phyloP scores from a whole-genome alignment of 805 yeast genomes.

The Peterozyma xylosa region DNA sequence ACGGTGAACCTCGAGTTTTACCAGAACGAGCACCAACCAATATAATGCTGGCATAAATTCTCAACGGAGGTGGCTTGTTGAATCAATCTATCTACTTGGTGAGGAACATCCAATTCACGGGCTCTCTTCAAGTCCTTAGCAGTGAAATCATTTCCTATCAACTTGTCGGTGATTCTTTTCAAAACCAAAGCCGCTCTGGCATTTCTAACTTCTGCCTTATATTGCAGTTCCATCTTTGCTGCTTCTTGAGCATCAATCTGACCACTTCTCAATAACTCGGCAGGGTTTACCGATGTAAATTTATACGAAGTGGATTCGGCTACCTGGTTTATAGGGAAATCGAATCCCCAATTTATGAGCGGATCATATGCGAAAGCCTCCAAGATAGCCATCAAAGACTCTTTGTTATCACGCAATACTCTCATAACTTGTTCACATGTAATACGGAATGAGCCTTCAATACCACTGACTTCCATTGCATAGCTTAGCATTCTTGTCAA shows the following conservation, averaged over 20 bases:
- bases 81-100: slow-evolving; percentile 88
- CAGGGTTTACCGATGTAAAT: slow-evolving; percentile 61
- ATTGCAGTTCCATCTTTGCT: slow-evolving; percentile 58
- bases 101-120: slow-evolving; percentile 67
- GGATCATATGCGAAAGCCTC: slow-evolving; percentile 99
- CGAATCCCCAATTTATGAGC: slow-evolving; percentile 97
- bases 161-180: slow-evolving; percentile 83
- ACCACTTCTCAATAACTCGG: slow-evolving; percentile 62
- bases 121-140: slow-evolving; percentile 44
- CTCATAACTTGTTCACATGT: slow-evolving; percentile 98
- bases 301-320: slow-evolving; percentile 68
- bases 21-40: slow-evolving; percentile 99
- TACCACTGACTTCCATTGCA: slow-evolving; percentile 99
- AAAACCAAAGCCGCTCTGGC: slow-evolving; percentile 89
- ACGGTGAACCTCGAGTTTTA: slow-evolving; percentile 19
- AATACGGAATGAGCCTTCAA: slow-evolving; percentile 94
- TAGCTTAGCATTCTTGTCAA: slow-evolving; percentile 93
- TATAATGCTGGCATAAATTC: slow-evolving; percentile 90
- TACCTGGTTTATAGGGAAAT: slow-evolving; percentile 74
- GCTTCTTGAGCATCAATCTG: slow-evolving; percentile 76
- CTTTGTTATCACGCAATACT: slow-evolving; percentile 86
- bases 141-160: slow-evolving; percentile 75
- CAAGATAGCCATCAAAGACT: slow-evolving; percentile 93
- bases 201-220: slow-evolving; percentile 66
- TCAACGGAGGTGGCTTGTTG: slow-evolving; percentile 96